Conservation (phyloP, 2,329 filamentous ascomycete genomes). For the Epichloe brachyelytri region DNA sequence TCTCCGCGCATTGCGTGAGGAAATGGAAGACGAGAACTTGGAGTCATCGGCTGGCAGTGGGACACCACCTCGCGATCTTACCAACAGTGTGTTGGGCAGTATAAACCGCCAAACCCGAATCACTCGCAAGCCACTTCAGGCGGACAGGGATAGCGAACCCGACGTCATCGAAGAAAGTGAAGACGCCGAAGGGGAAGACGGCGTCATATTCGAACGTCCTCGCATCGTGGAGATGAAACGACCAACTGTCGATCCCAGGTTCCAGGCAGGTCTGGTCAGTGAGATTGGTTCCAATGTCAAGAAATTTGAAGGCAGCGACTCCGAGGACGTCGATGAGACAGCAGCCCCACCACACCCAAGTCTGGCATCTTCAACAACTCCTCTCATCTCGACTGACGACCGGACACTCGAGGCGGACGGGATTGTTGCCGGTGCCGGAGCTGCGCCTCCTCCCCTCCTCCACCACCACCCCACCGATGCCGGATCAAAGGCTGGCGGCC, state of each 20-base stretch:
- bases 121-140: constrained; percentile 39
- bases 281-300: constrained; percentile 69
- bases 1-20: constrained; percentile 78
- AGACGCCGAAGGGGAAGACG: constrained; percentile 38
- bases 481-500: constrained; percentile 20
- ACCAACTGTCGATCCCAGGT: constrained; percentile 52
- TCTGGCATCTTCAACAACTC: constrained; percentile 55
- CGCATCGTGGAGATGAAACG: constrained; percentile 67
- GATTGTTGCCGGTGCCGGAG: constrained; percentile 17
- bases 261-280: constrained; percentile 49
- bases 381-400: constrained; percentile 50
- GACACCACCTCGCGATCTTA: constrained; percentile 49
- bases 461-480: constrained; percentile 35
- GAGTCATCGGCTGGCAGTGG: constrained; percentile 34
- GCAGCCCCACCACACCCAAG: constrained; percentile 67
- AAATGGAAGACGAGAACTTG: constrained; percentile 62
- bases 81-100: constrained; percentile 60
- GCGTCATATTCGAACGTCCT: constrained; percentile 63
- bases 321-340: constrained; percentile 51
- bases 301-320: constrained; percentile 59
- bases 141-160: constrained; percentile 18
- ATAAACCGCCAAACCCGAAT: constrained; percentile 50
- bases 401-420: constrained; percentile 49
- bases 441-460: constrained; percentile 16
- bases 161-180: constrained; percentile 35